Evolutionary conservation across 208 protist species (phyloP).

Genomic region (Crithidia thermophila): DNA sequence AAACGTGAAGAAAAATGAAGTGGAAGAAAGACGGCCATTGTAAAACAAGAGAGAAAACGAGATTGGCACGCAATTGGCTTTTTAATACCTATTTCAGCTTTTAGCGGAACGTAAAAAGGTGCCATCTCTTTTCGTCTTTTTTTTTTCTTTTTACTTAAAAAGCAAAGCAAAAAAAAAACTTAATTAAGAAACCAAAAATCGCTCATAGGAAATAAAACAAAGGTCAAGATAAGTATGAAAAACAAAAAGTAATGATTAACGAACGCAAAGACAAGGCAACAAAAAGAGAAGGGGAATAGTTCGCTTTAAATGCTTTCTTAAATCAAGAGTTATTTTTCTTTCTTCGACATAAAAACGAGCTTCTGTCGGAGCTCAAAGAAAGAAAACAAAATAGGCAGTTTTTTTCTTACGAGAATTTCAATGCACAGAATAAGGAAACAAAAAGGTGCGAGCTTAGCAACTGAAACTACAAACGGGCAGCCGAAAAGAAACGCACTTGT

Average conservation of each 20-base stretch:
- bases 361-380: neutral
- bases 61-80: neutral
- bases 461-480: no score
- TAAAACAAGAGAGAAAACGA: constrained; percentile 3
- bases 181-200: constrained; percentile 16
- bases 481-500: no score
- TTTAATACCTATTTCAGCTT: neutral
- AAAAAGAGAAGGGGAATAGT: neutral
- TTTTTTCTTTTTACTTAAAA: neutral
- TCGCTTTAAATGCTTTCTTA: neutral
- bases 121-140: neutral
- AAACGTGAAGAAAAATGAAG: constrained; percentile 1
- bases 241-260: constrained; percentile 14
- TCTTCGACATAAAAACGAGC: no score
- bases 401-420: neutral
- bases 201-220: constrained; percentile 6
- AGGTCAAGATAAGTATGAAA: neutral
- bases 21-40: constrained; percentile 1
- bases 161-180: constrained; percentile 6
- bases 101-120: neutral
- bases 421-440: no score
- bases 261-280: constrained; percentile 9
- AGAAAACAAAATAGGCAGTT: neutral
- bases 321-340: no score
- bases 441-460: no score